Percentiles rank a stretch among this genome's conserved stretches.
Conservation (phyloP, 2,329 filamentous ascomycete genomes). For the Cryphonectria japonica region DNA sequence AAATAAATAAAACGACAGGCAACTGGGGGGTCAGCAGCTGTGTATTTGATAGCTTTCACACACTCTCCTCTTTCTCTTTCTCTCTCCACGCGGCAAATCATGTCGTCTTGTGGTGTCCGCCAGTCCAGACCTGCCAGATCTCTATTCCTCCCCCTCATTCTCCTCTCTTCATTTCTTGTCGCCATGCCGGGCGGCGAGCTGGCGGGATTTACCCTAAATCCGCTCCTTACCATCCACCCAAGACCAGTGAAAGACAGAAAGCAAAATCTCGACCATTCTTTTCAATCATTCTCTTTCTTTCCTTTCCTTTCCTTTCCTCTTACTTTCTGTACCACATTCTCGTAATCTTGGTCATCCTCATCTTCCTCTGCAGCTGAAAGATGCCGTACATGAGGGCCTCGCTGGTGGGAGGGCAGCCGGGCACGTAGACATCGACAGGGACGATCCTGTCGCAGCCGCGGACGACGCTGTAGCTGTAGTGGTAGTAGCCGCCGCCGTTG, state of each 20-base stretch:
- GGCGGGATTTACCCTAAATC: background rate
- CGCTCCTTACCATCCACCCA: background rate
- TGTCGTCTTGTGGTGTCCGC: background rate
- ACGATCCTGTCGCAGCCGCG: slow-evolving; percentile 68
- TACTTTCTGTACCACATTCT: slow-evolving; percentile 58
- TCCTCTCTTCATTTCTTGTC: background rate
- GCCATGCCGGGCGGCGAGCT: background rate
- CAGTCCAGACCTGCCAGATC: background rate
- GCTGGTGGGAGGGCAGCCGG: slow-evolving; percentile 60
- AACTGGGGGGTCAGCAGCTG: slow-evolving; percentile 15
- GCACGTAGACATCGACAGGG: slow-evolving; percentile 71
- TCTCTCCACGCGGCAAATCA: background rate
- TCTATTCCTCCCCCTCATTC: too few relatives aligned
- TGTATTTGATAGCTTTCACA: background rate
- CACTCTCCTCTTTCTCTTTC: background rate
- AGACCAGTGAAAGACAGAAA: too few relatives aligned
- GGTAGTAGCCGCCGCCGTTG: slow-evolving; percentile 75
- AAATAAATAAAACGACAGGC: background rate
- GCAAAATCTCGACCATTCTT: too few relatives aligned
- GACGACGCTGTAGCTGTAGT: slow-evolving; percentile 71
- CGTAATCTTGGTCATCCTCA: slow-evolving; percentile 54
- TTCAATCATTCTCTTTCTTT: background rate
- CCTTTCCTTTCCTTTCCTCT: background rate
- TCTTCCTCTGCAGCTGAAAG: slow-evolving; percentile 72
- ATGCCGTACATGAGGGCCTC: slow-evolving; percentile 59